Percentiles rank a stretch among this genome's conserved stretches.
These are phyloP conservation scores for Naegleria lovaniensis DNA, from an alignment of 208 protist genomes.

Conservation along the genomic window DNA sequence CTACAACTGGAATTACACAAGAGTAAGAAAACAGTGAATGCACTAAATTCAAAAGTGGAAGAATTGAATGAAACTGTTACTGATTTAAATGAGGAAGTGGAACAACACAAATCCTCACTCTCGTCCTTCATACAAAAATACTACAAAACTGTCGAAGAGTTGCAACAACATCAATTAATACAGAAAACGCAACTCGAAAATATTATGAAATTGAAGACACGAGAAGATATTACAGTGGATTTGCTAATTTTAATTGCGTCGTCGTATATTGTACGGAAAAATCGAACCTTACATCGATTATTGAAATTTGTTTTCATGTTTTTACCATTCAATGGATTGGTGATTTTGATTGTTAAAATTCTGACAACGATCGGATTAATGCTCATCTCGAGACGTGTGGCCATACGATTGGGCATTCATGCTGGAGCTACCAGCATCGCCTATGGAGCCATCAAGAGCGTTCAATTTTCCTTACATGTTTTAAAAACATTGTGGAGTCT, in stretches of 20 bases:
- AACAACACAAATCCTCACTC: background rate
- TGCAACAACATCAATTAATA: background rate
- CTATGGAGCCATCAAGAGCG: background rate
- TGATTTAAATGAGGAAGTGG: background rate
- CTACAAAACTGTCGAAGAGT: background rate
- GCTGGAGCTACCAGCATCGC: background rate
- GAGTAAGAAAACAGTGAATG: background rate
- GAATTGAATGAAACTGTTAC: background rate
- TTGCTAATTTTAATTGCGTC: background rate
- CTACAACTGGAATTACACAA: background rate
- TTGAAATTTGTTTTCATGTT: background rate
- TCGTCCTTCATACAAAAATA: background rate
- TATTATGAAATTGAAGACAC: background rate
- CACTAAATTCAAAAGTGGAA: background rate
- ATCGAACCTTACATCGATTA: background rate
- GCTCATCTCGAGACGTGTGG: background rate
- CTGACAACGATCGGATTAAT: background rate
- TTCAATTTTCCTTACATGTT: background rate
- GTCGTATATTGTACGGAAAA: background rate
- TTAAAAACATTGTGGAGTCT: background rate
- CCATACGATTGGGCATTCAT: background rate
- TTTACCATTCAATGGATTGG: background rate
- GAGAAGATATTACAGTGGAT: background rate
- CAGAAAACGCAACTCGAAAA: background rate
- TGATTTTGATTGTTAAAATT: background rate